Base-by-base conservation (phyloP, 495 filamentous ascomycete species). In the Bacidia gigantensis region DNA sequence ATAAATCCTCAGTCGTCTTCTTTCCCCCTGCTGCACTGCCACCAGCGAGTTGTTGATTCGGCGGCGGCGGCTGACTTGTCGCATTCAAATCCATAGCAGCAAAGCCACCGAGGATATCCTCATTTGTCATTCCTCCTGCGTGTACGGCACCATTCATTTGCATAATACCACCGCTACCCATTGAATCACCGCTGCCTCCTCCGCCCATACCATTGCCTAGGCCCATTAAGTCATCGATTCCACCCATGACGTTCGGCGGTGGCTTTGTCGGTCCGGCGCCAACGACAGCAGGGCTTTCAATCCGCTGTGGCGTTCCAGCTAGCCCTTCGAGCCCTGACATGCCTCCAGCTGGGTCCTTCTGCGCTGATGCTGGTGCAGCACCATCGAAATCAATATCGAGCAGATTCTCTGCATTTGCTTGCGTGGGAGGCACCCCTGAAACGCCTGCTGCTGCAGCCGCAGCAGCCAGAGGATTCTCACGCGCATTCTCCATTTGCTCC, bases 381-480 rank as follows among this genome's bases (percentile, higher is more conserved):
- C 92, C 93, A 62, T 97, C 92, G 65, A 97, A 97, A 70, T 98
- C 92, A 61, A 98, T 96, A 66, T 98, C 92, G 51, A 98, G 76
- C 29, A 98, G 74, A 61, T 97, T 98, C 65, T 98, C 92, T 55
- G 86, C 79, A 63, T 95, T 95, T 70, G 60, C 82, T 67, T 89
- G 82, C 18, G 73, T 70, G 22, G 70, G 61, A 26, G 71, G 63
- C 24, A 72, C 62, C 5, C 73, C 58, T 23, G 69, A 65, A 45
- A 81, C 80, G 25, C 72, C 71, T 20, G 78, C 78, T 3, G 81
- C 81, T 0, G 82, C 83, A 2, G 82, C 82, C 0, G 84, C 85
- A 0, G 83, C 82, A 12, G 92, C 89, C 63, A 96, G 82, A 29
- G 93, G 92, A 64, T 96, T 96, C 60, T 98, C 92, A 52, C 81